Base-by-base conservation (phyloP, 2,329 filamentous ascomycete species). In the Calonectria pseudoreteaudii region DNA sequence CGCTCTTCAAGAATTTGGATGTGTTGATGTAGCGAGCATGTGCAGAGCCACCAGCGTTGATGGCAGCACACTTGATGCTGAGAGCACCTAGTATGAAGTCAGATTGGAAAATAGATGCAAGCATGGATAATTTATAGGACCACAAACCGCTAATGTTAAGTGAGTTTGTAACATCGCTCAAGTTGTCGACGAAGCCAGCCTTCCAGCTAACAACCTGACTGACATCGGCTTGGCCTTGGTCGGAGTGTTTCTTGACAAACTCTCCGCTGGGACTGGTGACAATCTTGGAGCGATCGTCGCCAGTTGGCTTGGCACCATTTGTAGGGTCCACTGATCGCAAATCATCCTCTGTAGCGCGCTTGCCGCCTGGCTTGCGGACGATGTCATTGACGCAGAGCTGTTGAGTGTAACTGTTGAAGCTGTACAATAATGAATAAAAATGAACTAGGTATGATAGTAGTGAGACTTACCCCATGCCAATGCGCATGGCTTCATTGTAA, bases 151-250 rank as follows among this genome's bases (percentile, higher is more conserved):
- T 72, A 23, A 74, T 69, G 44, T 74, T 66, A 1, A 74, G 44
- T 1, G 67, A 68, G 8, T 72, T 49, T 4, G 65, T 65, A 13
- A 74, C 65, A 26, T 74, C 72, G n/a, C 62, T 68, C 4, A 56
- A 31, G 14, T 52, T 74, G n/a, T 72, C 44, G 3, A 74, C 66
- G 13, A 74, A 74, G 8, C 23, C 58, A 4, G 72, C 44, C 14
- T 53, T 69, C 72, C 72, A 74, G 26, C 34, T 74, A 2, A 74
- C 72, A 3, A 74, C 58, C 38, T 74, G 72, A 28, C 72, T 72
- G 41, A 74, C 50, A n/a, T 74, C 69, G 7, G 53, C 58, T 49
- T 74, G 69, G 18, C 62, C 28, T n/a, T 36, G 41, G 18, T 71
- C 72, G 11, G 11, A 5, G 60, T 66, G 47, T 34, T 62, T 70